These are phyloP conservation scores for Penstemon davidsonii DNA, from an alignment of 257 asterid species.

Conservation along the genomic window DNA sequence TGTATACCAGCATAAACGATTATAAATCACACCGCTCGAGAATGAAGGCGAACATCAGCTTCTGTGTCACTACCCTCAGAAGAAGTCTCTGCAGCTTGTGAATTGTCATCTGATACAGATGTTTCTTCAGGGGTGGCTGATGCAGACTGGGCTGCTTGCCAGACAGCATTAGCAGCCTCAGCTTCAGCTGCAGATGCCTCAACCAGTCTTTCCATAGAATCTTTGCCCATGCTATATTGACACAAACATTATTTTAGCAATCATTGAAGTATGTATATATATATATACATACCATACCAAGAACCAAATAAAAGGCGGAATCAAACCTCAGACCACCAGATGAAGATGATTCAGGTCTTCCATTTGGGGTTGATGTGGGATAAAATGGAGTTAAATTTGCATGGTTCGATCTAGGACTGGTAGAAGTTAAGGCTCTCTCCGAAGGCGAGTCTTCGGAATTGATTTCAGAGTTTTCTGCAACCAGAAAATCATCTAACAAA, in stretches of 20 bases:
- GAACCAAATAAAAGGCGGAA: constrained; percentile 23
- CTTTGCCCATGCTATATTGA: constrained; percentile 60
- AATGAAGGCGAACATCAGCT: constrained; percentile 88
- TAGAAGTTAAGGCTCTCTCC: constrained; percentile 45
- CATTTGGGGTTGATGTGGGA: constrained; percentile 46
- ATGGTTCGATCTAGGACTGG: constrained; percentile 56
- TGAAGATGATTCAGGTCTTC: constrained; percentile 53
- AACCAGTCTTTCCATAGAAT: constrained; percentile 84
- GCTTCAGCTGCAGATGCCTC: constrained; percentile 99
- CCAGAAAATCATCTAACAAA: constrained; percentile 78
- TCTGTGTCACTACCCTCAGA: constrained; percentile 83
- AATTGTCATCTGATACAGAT: constrained; percentile 65
- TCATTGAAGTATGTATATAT: constrained; percentile 1
- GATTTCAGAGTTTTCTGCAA: constrained; percentile 85
- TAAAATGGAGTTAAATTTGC: constrained; percentile 41
- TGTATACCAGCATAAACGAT: constrained; percentile 8
- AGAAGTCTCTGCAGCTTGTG: constrained; percentile 66
- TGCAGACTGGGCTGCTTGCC: constrained; percentile 89
- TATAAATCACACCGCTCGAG: constrained; percentile 79
- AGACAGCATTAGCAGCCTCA: constrained; percentile 89
- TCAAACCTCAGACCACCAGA: constrained; percentile 65
- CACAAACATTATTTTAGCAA: constrained; percentile 19
- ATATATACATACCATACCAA: constrained; percentile 18
- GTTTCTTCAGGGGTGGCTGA: constrained; percentile 72
- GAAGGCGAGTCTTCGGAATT: constrained; percentile 47